Evolutionary conservation across 352 stramenopile genomes (phyloP).

Genomic region (Pythium pyrilobum): DNA sequence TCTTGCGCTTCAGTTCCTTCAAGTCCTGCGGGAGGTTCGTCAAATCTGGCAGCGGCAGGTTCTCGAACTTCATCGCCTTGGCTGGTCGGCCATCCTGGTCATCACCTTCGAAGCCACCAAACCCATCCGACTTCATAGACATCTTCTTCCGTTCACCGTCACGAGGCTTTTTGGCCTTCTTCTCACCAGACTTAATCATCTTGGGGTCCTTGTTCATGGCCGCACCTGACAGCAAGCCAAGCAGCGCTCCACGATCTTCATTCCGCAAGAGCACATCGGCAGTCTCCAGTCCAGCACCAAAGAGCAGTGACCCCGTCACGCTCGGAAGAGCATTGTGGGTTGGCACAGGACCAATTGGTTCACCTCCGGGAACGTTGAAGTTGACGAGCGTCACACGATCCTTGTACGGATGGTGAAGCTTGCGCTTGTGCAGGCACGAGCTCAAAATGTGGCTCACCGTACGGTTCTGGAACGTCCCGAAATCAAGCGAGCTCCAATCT

Average conservation of each 20-base stretch:
- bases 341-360: constrained; percentile 14
- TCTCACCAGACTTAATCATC: constrained; percentile 14
- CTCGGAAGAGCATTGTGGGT: not conserved
- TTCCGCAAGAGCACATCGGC: constrained; percentile 1
- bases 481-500: constrained; percentile 74
- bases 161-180: constrained; percentile 19
- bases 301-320: constrained; percentile 6
- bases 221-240: constrained; percentile 1
- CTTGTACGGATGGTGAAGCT: constrained; percentile 81
- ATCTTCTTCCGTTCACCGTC: constrained; percentile 14
- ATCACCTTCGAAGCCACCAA: constrained; percentile 13
- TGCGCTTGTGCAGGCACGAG: constrained; percentile 78
- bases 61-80: constrained; percentile 38
- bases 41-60: constrained; percentile 63
- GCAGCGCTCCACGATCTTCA: not conserved
- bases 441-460: constrained; percentile 81
- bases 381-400: constrained; percentile 81
- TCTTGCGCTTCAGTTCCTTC: constrained; percentile 80
- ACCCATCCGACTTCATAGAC: constrained; percentile 10
- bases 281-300: constrained; percentile 8
- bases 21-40: constrained; percentile 74
- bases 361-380: constrained; percentile 57
- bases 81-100: not conserved
- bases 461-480: constrained; percentile 78
- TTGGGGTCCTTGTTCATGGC: constrained; percentile 4